Evolutionary conservation across 192 early-diverging fungal genomes (phyloP).

Genomic region (Mortierella alpina): DNA sequence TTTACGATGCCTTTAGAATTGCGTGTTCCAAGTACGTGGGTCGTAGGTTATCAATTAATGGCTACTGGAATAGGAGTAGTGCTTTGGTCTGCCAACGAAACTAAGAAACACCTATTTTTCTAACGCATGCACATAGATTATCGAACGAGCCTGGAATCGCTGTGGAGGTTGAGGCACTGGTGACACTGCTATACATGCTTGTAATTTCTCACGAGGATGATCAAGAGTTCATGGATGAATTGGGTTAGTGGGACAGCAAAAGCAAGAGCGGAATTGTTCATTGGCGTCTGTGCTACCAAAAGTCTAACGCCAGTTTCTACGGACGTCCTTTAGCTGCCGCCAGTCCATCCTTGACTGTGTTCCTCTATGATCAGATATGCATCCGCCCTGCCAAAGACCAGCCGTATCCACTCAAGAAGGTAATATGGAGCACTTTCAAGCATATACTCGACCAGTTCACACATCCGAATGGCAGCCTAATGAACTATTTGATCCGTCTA

Average conservation of each 20-base stretch:
- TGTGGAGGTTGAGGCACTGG: constrained; percentile 58
- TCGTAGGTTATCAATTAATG: not conserved
- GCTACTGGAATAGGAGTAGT: not conserved
- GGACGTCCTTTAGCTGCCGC: constrained; percentile 31
- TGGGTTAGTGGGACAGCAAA: constrained; percentile 49
- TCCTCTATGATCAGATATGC: constrained; percentile 73
- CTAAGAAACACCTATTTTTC: not conserved
- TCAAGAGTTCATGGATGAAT: constrained; percentile 59
- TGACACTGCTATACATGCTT: constrained; percentile 75
- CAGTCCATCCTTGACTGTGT: constrained; percentile 63
- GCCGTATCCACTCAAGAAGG: constrained; percentile 48
- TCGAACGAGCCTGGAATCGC: constrained; percentile 27
- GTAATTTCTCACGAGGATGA: constrained; percentile 65
- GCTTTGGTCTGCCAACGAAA: not conserved
- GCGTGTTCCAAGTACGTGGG: constrained; percentile 57
- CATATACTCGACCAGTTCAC: not conserved
- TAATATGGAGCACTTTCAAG: not conserved
- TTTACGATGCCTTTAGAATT: constrained; percentile 66
- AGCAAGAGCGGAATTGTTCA: too few species aligned
- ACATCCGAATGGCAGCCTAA: not conserved
- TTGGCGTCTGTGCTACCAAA: not conserved
- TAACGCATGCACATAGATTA: constrained; percentile 8
- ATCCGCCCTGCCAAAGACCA: constrained; percentile 70
- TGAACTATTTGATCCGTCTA: not conserved
- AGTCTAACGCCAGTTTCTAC: not conserved